Base-by-base conservation (phyloP, 495 filamentous ascomycete species). In the Hyphodiscus hymeniophilus region DNA sequence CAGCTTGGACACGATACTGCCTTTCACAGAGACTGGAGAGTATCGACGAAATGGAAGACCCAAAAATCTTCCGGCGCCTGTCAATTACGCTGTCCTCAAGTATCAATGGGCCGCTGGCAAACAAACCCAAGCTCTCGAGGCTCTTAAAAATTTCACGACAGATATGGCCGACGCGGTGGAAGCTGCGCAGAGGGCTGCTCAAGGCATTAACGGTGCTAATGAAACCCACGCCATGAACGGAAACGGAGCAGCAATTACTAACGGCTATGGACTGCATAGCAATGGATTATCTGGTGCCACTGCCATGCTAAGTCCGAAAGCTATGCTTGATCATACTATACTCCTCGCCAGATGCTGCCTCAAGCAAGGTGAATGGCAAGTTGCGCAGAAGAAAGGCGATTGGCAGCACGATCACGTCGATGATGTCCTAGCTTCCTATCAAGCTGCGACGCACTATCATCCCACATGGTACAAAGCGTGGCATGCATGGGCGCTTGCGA, bases 401-500 rank as follows among this genome's bases (percentile, higher is more conserved):
- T 95, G 89, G 90, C 75, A 82, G 34, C 73, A 85, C 38, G 81
- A 85, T 12, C 80, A 87, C 58, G 80, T 82, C 24, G 71, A 78
- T 30, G 83, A 86, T 7, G 85, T 97, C 38, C 74, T 99, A 17
- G 71, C 76, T 30, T 87, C 92, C 7, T 99, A 96, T 65, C 77
- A 80, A 15, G 84, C 88, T 40, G 92, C 92, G 7, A 97, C 92
- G 0, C 79, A 85, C 20, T 95, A 94, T 66, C 87, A 97, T 54
- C 80, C 83, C 38, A 81, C 84, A 45, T 99, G 90, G 74, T 97
- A 99, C 66, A 99, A 97, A 65, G 92, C 92, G 16, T 99, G 92
- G 92, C 92, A 99, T 63, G 81, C 92, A 3, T 99, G 94, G 92
- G 92, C 92, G n/a, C 68, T 97, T 34, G 92, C 94, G 15, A 99